These are phyloP conservation scores for Curvularia eragrostidis DNA, from an alignment of 2,329 filamentous ascomycete species.

Conservation along the genomic window DNA sequence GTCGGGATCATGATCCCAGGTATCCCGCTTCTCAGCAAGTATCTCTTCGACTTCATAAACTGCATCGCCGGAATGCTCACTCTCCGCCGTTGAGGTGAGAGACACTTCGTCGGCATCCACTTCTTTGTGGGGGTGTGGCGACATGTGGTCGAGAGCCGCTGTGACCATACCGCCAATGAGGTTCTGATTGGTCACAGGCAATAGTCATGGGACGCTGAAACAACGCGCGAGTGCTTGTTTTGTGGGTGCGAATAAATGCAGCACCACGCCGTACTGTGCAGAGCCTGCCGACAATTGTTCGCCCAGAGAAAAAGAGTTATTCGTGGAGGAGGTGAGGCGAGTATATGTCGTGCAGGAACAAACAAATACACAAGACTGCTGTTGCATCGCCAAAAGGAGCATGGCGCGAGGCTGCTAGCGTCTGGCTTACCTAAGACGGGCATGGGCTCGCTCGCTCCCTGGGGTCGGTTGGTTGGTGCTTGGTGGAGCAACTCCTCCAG, in stretches of 20 bases:
- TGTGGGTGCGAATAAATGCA: background rate
- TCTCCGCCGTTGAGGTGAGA: slow-evolving; percentile 59
- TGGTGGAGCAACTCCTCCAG: slow-evolving; percentile 20
- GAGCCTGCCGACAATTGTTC: background rate
- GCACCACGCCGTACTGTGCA: background rate
- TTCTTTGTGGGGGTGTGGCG: slow-evolving; percentile 14
- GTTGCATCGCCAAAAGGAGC: background rate
- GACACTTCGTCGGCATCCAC: slow-evolving; percentile 60
- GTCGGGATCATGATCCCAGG: slow-evolving; percentile 44
- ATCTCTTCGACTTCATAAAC: slow-evolving; percentile 33
- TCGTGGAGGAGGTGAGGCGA: background rate
- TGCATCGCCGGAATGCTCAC: background rate
- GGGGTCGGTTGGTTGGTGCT: slow-evolving; percentile 17
- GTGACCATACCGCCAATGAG: slow-evolving; percentile 4
- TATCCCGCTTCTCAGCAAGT: slow-evolving; percentile 51
- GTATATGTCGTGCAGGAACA: background rate
- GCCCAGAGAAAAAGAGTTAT: background rate
- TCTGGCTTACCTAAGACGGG: slow-evolving; percentile 14
- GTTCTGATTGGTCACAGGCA: slow-evolving; percentile 21
- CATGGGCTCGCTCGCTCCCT: slow-evolving; percentile 13
- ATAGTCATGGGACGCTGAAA: background rate
- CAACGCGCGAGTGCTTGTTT: background rate
- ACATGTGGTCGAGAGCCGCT: slow-evolving; percentile 10
- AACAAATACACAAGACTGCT: background rate
- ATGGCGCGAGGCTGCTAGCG: slow-evolving; percentile 9